Evolutionary conservation across 2,329 filamentous ascomycete species (phyloP), one percentile per base, ranked within the genome.

Genomic region (Coniella lustricola): DNA sequence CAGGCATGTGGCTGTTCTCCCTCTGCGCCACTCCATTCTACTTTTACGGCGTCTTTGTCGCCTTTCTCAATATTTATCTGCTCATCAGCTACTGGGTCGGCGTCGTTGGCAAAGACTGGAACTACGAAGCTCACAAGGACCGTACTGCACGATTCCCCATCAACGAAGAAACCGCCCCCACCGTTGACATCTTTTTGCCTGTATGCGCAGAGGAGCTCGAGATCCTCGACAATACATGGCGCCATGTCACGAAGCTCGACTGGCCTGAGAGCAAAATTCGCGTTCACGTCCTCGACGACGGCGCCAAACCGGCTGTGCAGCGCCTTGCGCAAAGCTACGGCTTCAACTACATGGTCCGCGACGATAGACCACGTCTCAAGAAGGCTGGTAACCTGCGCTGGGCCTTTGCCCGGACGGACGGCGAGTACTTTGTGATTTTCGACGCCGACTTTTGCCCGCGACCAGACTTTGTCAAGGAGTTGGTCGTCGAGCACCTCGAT

Each of bases 391-490:
- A 70, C 53, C 60, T 70, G 7, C 64, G 67, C 2, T 69, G 65
- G 64, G 64, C 67, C 1, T 70, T 69, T 45, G 54, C 64, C 1
- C 52, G 64, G 8, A 70, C 67, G 1, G 44, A 54, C 8, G 67
- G 64, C 13, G 64, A 68, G n/a, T 70, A 61, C 58, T 70, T 70
- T 38, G 59, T 61, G 48, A 69, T 70, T 45, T 69, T 68, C 41
- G 67, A 70, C 47, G 67, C 67, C 20, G 67, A 70, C 51, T 70
- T 70, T 43, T 70, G 67, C 50, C 67, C 67, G 0, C 62, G 67
- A 8, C 60, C 64, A 2, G 67, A 70, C 50, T 69, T 70, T 38
- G 50, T 70, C 5, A 53, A 56, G 21, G 67, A 70, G 49, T 53
- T 68, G 20, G 60, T 69, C 2, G 66, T 67, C 0, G 62, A 68